Base-by-base conservation (phyloP, 2,329 filamentous ascomycete species). In the Epicoccum nigrum region DNA sequence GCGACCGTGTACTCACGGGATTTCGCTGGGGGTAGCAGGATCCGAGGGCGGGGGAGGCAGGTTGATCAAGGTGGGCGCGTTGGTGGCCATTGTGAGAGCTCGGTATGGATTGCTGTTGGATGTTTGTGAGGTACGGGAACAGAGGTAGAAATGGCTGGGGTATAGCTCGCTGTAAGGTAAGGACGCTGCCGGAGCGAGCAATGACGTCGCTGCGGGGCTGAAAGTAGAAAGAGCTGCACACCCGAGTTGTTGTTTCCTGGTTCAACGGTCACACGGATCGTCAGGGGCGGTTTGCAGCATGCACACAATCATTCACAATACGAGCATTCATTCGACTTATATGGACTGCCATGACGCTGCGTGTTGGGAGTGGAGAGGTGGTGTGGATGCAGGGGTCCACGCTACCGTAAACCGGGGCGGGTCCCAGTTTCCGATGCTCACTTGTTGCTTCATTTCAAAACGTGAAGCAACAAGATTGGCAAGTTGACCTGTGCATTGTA, bases 11-110 rank as follows among this genome's bases (percentile, higher is more conserved):
- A 47, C 89, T 78, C 82, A 96, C 90, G 92, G 92, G 76, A 90
- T 87, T 67, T 97, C 92, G 45, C 88, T 92, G 25, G 92, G 92
- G 17, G 92, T 96, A 59, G 90, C 88, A 46, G 90, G 87, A 57
- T 90, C 89, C 28, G 90, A 92, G 16, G 87, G 85, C 50, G 90
- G 87, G 55, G 90, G 89, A 35, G 91, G 91, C 54, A 96, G 83
- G 71, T 92, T 91, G 79, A 93, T 92, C 56, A 93, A 76, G 53
- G 88, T 92, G 17, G 87, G 87, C 58, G 81, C 71, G 49, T 69
- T 68, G 17, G 64, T 55, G 45, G 63, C 53, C 68, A 72, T 73
- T 54, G 47, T 63, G 57, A 17, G 13, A 13, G n/a, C 23, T 30
- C 9, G 7, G 31, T 37, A 11, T 28, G 8, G 20, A 20, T 21